phyloP scores from a whole-genome alignment of 1,284 basidiomycete species.

The Sparassis latifolia region DNA sequence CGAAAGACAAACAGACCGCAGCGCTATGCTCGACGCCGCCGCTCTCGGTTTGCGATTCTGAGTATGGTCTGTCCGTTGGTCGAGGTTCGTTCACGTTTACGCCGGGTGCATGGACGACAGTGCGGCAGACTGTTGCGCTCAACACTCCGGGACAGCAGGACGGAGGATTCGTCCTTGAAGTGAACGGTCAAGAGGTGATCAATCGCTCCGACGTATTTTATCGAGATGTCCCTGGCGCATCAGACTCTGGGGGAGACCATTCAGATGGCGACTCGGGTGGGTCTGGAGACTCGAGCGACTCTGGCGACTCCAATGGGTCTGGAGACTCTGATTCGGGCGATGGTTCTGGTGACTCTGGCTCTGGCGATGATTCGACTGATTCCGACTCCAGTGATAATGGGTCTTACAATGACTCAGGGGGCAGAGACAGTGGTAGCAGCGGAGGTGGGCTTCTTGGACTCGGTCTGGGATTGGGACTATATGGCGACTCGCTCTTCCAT shows the following conservation, averaged over 20 bases:
- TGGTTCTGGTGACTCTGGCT: neutral
- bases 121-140: slow-evolving; percentile 56
- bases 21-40: slow-evolving; percentile 50
- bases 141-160: slow-evolving; percentile 58
- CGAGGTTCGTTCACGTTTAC: slow-evolving; percentile 68
- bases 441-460: slow-evolving; percentile 1
- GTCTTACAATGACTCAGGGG: neutral
- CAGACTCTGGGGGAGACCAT: slow-evolving; percentile 7
- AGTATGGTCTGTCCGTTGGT: slow-evolving; percentile 67
- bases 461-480: neutral
- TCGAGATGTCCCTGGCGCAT: slow-evolving; percentile 31
- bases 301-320: neutral
- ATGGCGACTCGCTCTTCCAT: neutral
- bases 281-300: neutral
- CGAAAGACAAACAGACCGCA: slow-evolving; percentile 43
- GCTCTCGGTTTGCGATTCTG: slow-evolving; percentile 52
- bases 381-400: neutral
- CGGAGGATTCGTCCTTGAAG: slow-evolving; percentile 34
- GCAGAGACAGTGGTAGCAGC: too few species aligned
- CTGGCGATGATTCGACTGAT: neutral
- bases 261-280: slow-evolving; percentile 9
- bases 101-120: slow-evolving; percentile 59
- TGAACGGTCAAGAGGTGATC: slow-evolving; percentile 50
- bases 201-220: slow-evolving; percentile 54
- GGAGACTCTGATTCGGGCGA: neutral